Percentiles rank a stretch among this genome's conserved stretches.
Evolutionary conservation across 2,329 filamentous ascomycete species (phyloP).

Genomic region (Pseudogymnoascus sp.): DNA sequence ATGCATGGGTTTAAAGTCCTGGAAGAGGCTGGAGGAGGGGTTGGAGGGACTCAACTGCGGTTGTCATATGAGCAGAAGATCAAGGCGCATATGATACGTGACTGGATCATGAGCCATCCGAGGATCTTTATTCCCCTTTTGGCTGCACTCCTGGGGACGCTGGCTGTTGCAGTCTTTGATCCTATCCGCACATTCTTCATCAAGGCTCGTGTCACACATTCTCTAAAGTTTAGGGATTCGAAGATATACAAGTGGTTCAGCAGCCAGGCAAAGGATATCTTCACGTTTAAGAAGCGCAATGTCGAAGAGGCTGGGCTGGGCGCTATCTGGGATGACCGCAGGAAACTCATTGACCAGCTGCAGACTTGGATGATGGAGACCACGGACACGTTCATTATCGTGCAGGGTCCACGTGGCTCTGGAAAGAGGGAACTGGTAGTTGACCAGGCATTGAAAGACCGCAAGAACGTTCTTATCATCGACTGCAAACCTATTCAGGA

Average conservation of each 20-base stretch:
- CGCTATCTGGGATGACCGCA: constrained; percentile 81
- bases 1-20: constrained; percentile 73
- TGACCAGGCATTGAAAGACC: constrained; percentile 69
- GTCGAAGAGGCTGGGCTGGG: constrained; percentile 61
- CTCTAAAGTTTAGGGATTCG: constrained; percentile 65
- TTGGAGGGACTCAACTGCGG: constrained; percentile 65
- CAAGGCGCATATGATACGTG: constrained; percentile 70
- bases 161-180: constrained; percentile 86
- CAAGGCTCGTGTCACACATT: constrained; percentile 73
- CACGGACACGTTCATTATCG: constrained; percentile 82
- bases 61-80: constrained; percentile 75
- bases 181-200: constrained; percentile 92
- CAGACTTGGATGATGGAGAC: constrained; percentile 81
- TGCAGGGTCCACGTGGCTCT: constrained; percentile 84
- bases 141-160: constrained; percentile 69
- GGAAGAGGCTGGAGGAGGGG: constrained; percentile 63
- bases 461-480: constrained; percentile 70
- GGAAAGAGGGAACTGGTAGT: constrained; percentile 84
- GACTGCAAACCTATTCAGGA: constrained; percentile 94
- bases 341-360: constrained; percentile 71
- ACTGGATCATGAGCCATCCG: constrained; percentile 81
- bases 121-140: constrained; percentile 77
- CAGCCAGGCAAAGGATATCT: constrained; percentile 57
- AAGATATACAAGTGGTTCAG: constrained; percentile 73
- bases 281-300: constrained; percentile 48